Percentiles rank a stretch among this genome's conserved stretches.
Evolutionary conservation across 2,329 filamentous ascomycete species (phyloP).

Genomic region (Aspergillus sergii): DNA sequence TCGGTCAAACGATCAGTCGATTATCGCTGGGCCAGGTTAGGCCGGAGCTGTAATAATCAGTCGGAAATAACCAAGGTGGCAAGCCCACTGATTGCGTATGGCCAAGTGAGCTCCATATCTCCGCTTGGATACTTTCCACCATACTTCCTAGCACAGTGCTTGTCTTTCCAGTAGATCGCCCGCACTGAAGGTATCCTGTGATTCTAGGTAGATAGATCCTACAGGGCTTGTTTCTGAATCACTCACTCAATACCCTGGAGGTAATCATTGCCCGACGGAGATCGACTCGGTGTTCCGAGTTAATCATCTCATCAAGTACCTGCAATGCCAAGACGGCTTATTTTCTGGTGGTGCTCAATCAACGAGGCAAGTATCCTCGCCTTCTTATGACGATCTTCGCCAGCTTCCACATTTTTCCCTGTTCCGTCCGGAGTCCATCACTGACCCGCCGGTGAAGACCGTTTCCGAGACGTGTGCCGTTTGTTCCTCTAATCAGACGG

Average conservation of each 20-base stretch:
- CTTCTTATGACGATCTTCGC: slow-evolving; percentile 15
- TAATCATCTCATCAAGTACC: slow-evolving; percentile 6
- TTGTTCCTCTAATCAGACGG: neutral
- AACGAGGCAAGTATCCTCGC: slow-evolving; percentile 11
- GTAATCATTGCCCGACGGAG: neutral
- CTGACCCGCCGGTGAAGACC: neutral
- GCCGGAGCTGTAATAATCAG: neutral
- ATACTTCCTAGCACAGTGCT: neutral
- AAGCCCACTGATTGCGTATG: neutral
- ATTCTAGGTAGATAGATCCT: neutral
- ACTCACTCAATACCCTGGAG: neutral
- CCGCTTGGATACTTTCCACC: neutral
- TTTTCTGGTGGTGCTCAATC: neutral
- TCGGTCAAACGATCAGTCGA: neutral
- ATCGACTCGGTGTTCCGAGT: slow-evolving; percentile 9
- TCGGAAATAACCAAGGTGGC: neutral
- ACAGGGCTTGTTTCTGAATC: neutral
- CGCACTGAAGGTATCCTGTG: neutral
- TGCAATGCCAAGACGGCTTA: slow-evolving; percentile 12
- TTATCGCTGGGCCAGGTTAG: neutral
- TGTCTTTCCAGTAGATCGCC: neutral
- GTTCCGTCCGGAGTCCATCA: slow-evolving; percentile 4
- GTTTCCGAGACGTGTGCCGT: neutral
- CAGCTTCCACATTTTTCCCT: slow-evolving; percentile 1
- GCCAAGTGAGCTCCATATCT: neutral